phyloP scores from a whole-genome alignment of 495 filamentous ascomycete species.

The Evansstolkia leycettana region DNA sequence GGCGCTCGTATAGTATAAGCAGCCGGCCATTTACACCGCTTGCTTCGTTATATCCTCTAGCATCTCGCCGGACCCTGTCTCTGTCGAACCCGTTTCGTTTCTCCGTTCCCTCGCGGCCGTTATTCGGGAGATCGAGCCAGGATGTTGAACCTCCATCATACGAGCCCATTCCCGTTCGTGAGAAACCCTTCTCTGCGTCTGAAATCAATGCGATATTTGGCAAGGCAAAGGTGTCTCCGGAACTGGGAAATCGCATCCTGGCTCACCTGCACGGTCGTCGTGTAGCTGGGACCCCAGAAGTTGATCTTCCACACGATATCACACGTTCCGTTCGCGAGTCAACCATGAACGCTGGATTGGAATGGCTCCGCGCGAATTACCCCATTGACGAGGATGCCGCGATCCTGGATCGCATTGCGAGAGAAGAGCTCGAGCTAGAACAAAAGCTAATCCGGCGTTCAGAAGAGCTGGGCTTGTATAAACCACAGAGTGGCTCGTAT shows the following conservation, averaged over 20 bases:
- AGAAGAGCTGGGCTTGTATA: constrained; percentile 35
- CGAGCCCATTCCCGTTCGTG: constrained; percentile 4
- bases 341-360: constrained; percentile 38
- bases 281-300: constrained; percentile 60
- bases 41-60: neutral
- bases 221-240: constrained; percentile 25
- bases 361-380: constrained; percentile 54
- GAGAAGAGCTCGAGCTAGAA: constrained; percentile 33
- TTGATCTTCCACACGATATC: constrained; percentile 28
- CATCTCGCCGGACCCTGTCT: neutral
- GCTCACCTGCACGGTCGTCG: constrained; percentile 61
- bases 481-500: constrained; percentile 34
- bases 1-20: constrained; percentile 7
- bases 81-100: neutral
- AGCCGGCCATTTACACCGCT: constrained; percentile 8
- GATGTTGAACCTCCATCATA: neutral
- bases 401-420: constrained; percentile 48
- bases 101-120: neutral
- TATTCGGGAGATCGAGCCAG: neutral
- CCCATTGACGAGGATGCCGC: constrained; percentile 66
- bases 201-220: constrained; percentile 58
- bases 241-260: constrained; percentile 52
- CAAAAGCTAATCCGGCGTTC: constrained; percentile 31
- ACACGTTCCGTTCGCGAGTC: constrained; percentile 25
- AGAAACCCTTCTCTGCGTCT: constrained; percentile 27